These are phyloP conservation scores for Phytophthora capsici DNA, from an alignment of 352 stramenopile genomes.

Conservation along the genomic window DNA sequence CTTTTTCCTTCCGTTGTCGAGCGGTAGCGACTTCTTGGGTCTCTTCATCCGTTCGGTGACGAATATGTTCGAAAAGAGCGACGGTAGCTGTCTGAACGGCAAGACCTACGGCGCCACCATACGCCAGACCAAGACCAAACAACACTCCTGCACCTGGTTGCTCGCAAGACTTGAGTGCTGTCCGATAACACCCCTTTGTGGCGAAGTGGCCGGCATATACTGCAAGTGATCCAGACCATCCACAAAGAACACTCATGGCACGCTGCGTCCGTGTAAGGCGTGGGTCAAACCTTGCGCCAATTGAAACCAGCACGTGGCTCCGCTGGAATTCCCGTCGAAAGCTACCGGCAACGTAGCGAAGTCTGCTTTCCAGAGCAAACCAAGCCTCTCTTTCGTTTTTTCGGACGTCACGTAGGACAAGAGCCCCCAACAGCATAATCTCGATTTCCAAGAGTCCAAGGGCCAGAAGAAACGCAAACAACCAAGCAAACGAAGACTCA, in stretches of 20 bases:
- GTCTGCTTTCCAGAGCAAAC: constrained; percentile 53
- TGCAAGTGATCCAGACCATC: constrained; percentile 48
- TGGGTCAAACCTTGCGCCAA: constrained; percentile 54
- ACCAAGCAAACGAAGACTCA: constrained; percentile 48
- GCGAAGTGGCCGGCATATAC: constrained; percentile 61
- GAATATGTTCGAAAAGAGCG: constrained; percentile 64
- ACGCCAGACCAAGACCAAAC: constrained; percentile 59
- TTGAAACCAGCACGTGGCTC: constrained; percentile 57
- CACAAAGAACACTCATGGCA: constrained; percentile 54
- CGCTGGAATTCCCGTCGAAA: constrained; percentile 56
- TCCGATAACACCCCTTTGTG: constrained; percentile 63
- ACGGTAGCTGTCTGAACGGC: constrained; percentile 39
- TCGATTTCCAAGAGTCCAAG: constrained; percentile 45
- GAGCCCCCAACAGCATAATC: constrained; percentile 22
- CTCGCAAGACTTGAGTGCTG: constrained; percentile 63
- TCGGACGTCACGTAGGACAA: constrained; percentile 41
- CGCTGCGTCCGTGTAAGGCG: constrained; percentile 71
- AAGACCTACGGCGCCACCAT: constrained; percentile 59
- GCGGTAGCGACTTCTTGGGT: constrained; percentile 57
- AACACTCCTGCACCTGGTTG: constrained; percentile 54
- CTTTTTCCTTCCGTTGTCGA: constrained; percentile 79
- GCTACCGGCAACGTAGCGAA: constrained; percentile 61
- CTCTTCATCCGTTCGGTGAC: constrained; percentile 69
- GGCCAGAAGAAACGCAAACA: constrained; percentile 50
- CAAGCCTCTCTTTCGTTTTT: constrained; percentile 46